These are phyloP conservation scores for Aspergillus awamori DNA, from an alignment of 2,329 filamentous ascomycete genomes.

Conservation along the genomic window DNA sequence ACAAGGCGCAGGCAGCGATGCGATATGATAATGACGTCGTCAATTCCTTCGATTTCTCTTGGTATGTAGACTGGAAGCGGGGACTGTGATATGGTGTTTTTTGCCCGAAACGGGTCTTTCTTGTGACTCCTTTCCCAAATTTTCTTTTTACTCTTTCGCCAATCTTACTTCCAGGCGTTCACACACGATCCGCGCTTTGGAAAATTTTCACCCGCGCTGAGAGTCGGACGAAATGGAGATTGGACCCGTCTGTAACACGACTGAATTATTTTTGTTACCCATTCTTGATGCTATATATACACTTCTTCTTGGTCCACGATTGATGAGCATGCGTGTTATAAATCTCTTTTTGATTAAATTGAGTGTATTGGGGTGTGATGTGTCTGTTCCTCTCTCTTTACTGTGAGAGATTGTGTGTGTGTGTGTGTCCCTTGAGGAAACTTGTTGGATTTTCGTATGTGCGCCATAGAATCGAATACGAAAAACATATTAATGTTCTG, in stretches of 20 bases:
- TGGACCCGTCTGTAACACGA: constrained; percentile 25
- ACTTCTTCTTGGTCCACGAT: constrained; percentile 13
- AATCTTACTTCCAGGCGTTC: constrained; percentile 21
- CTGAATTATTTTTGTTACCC: constrained; percentile 6
- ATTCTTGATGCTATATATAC: constrained; percentile 17
- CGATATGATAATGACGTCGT: constrained; percentile 24
- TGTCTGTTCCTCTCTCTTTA: too few relatives aligned
- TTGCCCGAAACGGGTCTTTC: constrained; percentile 18
- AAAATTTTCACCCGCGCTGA: constrained; percentile 10
- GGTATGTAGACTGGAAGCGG: constrained; percentile 26
- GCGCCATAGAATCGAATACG: neutral
- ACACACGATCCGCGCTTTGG: constrained; percentile 15
- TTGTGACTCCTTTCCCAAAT: constrained; percentile 11
- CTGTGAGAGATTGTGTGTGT: too few relatives aligned
- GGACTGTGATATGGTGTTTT: constrained; percentile 24
- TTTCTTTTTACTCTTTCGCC: constrained; percentile 18
- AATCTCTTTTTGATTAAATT: neutral
- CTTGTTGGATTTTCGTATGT: neutral
- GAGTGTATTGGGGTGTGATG: neutral
- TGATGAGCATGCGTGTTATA: constrained; percentile 14
- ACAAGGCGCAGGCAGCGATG: constrained; percentile 20
- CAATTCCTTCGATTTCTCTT: constrained; percentile 21
- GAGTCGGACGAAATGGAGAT: constrained; percentile 21
- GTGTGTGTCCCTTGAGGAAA: neutral
- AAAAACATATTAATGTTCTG: neutral